Conservation (phyloP, 2,329 filamentous ascomycete species). For the Lecanoromycetidae sp. region DNA sequence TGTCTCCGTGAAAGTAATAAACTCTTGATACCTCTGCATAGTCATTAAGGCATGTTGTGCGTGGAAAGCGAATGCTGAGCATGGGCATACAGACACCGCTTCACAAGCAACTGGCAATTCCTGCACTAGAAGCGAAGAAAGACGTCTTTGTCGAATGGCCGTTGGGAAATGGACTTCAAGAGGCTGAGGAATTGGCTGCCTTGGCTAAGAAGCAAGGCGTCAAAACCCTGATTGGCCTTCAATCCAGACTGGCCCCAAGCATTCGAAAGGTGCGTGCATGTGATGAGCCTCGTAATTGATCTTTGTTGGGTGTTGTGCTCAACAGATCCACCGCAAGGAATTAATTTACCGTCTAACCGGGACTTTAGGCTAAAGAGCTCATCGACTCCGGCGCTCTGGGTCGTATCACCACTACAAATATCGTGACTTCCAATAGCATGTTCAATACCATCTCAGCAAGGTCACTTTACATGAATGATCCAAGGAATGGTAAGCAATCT, state of each 20-base stretch:
- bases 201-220: conserved; percentile 32
- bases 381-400: conserved; percentile 14
- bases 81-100: conserved; percentile 24
- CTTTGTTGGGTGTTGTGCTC: too few relatives aligned
- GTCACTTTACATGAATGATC: conserved; percentile 8
- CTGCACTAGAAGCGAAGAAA: conserved; percentile 35
- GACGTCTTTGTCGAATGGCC: conserved; percentile 42
- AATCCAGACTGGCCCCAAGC: conserved; percentile 32
- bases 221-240: conserved; percentile 37
- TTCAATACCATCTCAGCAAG: neutral
- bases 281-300: conserved; percentile 31
- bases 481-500: neutral
- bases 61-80: too few relatives aligned
- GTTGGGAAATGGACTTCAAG: conserved; percentile 29
- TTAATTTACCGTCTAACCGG: too few relatives aligned
- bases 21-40: neutral
- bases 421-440: neutral
- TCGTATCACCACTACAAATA: conserved; percentile 4
- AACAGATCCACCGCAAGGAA: too few relatives aligned
- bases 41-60: conserved; percentile 23
- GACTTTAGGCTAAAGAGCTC: conserved; percentile 11
- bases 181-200: conserved; percentile 33
- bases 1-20: conserved; percentile 11
- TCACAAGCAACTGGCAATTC: conserved; percentile 26
- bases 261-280: conserved; percentile 32